phyloP scores from a whole-genome alignment of 2,329 filamentous ascomycete species.

The Exophiala calicioides region DNA sequence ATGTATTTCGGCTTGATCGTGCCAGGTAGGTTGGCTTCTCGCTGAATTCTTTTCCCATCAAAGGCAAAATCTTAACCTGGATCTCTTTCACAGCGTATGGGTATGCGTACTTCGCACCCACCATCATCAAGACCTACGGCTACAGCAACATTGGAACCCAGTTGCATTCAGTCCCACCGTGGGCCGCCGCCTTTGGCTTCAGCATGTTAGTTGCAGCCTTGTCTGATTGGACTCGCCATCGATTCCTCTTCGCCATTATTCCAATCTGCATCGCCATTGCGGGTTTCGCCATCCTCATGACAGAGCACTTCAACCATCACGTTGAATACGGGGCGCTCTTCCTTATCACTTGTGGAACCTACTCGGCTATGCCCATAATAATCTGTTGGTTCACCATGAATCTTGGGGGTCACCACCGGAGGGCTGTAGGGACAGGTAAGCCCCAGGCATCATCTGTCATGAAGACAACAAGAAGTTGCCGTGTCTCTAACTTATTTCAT shows the following conservation, averaged over 20 bases:
- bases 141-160: conserved; percentile 58
- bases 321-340: conserved; percentile 36
- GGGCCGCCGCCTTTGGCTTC: conserved; percentile 37
- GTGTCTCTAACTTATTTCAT: no score
- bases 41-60: not conserved
- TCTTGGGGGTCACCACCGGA: conserved; percentile 46
- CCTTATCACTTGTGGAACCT: conserved; percentile 30
- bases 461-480: no score
- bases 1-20: conserved; percentile 83
- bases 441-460: no score
- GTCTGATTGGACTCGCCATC: conserved; percentile 34
- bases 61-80: not conserved
- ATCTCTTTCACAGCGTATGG: conserved; percentile 30
- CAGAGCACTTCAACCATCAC: conserved; percentile 30
- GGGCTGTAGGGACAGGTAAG: not conserved
- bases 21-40: conserved; percentile 41
- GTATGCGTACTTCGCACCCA: conserved; percentile 75
- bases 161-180: conserved; percentile 54
- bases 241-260: conserved; percentile 36
- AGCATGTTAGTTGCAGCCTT: conserved; percentile 35
- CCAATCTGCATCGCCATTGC: conserved; percentile 35
- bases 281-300: conserved; percentile 36
- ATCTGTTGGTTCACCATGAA: conserved; percentile 59
- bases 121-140: conserved; percentile 68
- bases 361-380: conserved; percentile 33